Evolutionary conservation across 2,329 filamentous ascomycete genomes (phyloP), one percentile per base, ranked within the genome.

Genomic region (Fusarium sp.): DNA sequence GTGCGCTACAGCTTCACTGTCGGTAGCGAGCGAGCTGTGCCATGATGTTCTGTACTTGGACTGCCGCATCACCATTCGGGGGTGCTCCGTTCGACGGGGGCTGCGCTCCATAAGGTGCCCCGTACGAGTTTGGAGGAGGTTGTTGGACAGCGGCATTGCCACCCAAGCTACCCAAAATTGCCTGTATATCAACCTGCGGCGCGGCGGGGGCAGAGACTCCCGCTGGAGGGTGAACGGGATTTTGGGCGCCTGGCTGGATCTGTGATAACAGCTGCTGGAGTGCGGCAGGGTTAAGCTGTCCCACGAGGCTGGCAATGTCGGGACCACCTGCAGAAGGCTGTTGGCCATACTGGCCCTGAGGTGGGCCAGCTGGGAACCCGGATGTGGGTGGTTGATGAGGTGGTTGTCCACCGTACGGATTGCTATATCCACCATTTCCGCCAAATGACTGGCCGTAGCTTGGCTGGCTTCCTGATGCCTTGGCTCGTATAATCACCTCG

Each of bases 401-500:
- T 60, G 73, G 68, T 46, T 80, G 79, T n/a, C 75, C 75, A 27
- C 74, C 77, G 29, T 84, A 84, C n/a, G 77, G 67, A 62, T 78
- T 79, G n/a, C 71, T 62, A 46, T 81, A 81, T 36, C 75, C 77
- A 33, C 72, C 67, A 57, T 68, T 71, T 35, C 69, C 69, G 10
- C 76, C 71, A 55, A 82, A 81, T 11, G 74, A 66, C 74, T 83
- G 80, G 17, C 75, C 72, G 60, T 83, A 81, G 69, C 69, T 76
- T 38, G 78, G 72, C 22, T 75, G 29, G 6, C 70, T 73, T 12
- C 78, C 77, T 3, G 81, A 80, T 12, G 85, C 82, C 80, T 93
- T 95, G 60, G 92, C 90, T 67, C 94, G 90, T 46, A 92, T 81
- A 66, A 97, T 93, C 17, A 98, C 89, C 75, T 97, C 94, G 17